Evolutionary conservation across 257 asterid genomes (phyloP).

Genomic region (Capsicum pubescens): DNA sequence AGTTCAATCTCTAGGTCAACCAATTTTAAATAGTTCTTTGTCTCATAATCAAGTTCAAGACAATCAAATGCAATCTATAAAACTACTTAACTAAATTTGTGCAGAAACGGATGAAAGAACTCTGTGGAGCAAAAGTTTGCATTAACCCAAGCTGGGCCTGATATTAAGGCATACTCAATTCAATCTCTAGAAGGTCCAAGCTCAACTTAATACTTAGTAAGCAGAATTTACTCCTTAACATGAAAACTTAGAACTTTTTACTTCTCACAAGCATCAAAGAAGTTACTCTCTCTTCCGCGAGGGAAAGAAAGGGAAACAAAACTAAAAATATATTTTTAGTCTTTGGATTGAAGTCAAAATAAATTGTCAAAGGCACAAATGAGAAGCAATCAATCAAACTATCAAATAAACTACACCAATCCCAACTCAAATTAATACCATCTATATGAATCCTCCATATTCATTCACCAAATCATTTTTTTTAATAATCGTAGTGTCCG

Average conservation of each 20-base stretch:
- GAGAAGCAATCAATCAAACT: background rate
- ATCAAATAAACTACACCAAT: background rate
- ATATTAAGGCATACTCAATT: background rate
- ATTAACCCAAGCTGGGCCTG: background rate
- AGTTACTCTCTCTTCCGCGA: background rate
- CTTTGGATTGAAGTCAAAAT: background rate
- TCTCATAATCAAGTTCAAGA: background rate
- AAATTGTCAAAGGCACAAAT: slow-evolving; percentile 5
- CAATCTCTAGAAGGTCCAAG: background rate
- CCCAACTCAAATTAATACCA: background rate
- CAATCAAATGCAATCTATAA: background rate
- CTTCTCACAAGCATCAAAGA: background rate
- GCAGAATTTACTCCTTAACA: background rate
- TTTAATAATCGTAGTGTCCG: too few species aligned
- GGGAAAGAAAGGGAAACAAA: background rate
- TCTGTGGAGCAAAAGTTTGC: background rate
- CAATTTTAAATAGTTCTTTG: background rate
- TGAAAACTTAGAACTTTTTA: background rate
- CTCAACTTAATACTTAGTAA: background rate
- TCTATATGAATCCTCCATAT: background rate
- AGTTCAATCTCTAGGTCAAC: background rate
- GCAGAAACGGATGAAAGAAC: background rate
- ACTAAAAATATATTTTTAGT: background rate
- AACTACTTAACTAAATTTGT: background rate
- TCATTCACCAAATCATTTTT: background rate